Percentiles rank a stretch among this genome's conserved stretches.
These are phyloP conservation scores for Penicillium diatomitis DNA, from an alignment of 495 filamentous ascomycete genomes.

Conservation along the genomic window DNA sequence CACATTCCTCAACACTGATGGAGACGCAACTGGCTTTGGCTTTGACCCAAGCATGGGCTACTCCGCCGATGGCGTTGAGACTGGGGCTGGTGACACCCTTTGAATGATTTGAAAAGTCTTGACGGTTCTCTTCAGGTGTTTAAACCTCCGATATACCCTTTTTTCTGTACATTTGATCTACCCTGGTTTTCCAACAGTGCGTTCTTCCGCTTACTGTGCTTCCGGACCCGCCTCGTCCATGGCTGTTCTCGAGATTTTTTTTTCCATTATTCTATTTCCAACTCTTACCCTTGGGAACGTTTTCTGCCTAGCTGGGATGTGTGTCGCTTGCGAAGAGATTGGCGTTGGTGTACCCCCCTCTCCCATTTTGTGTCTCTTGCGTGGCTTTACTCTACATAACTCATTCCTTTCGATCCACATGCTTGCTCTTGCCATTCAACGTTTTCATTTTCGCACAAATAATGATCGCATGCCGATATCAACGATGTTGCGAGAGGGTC, in stretches of 20 bases:
- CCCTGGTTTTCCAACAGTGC: conserved; percentile 12
- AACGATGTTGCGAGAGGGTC: not conserved
- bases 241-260: conserved; percentile 12
- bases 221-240: conserved; percentile 3
- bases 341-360: conserved; percentile 31
- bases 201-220: not conserved
- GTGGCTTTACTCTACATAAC: conserved; percentile 16
- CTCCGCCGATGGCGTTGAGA: conserved; percentile 41
- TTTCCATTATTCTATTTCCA: not conserved
- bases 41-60: conserved; percentile 43
- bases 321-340: conserved; percentile 24
- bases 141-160: conserved; percentile 38
- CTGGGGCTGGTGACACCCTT: conserved; percentile 37
- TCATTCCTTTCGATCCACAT: conserved; percentile 11
- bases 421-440: conserved; percentile 5
- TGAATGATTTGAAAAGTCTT: conserved; percentile 30
- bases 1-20: conserved; percentile 70
- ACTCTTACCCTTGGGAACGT: not conserved
- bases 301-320: conserved; percentile 23
- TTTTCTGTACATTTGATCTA: conserved; percentile 36
- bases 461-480: not conserved
- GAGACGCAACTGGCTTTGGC: conserved; percentile 39
- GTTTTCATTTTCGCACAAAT: not conserved
- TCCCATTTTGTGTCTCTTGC: conserved; percentile 8
- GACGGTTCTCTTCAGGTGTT: conserved; percentile 32